Evolutionary conservation across 2,329 filamentous ascomycete species (phyloP).

Genomic region (Botryosphaeria dothidea): DNA sequence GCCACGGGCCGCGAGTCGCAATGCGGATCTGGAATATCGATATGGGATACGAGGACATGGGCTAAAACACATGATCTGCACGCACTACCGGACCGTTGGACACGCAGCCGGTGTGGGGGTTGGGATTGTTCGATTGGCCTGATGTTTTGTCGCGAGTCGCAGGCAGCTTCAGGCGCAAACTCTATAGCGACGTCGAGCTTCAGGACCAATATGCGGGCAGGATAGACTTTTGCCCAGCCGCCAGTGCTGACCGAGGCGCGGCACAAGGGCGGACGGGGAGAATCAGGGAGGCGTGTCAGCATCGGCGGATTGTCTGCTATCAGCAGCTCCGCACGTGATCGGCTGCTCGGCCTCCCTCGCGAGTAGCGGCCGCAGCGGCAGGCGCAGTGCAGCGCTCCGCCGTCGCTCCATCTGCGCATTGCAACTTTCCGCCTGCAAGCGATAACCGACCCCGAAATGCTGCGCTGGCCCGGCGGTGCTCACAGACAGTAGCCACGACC

Average conservation of each 20-base stretch:
- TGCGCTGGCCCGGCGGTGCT: slow-evolving; percentile 15
- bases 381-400: not conserved
- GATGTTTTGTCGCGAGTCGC: slow-evolving; percentile 7
- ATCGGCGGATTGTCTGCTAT: not conserved
- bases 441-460: slow-evolving; percentile 4
- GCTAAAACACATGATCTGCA: slow-evolving; percentile 3
- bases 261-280: not conserved
- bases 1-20: not conserved
- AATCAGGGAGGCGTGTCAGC: slow-evolving; percentile 1
- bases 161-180: not conserved
- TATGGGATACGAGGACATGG: slow-evolving; percentile 6
- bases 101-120: not conserved
- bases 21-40: not conserved
- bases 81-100: slow-evolving; percentile 15
- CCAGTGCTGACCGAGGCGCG: not conserved
- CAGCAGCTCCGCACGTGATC: not conserved
- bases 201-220: not conserved
- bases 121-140: not conserved
- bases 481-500: not conserved
- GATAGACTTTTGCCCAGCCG: not conserved
- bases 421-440: not conserved
- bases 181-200: not conserved
- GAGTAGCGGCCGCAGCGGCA: not conserved
- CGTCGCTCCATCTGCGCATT: slow-evolving; percentile 6
- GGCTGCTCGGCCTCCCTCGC: slow-evolving; percentile 5